phyloP scores from a whole-genome alignment of 345 rosid species.

The Euclidium syriacum region DNA sequence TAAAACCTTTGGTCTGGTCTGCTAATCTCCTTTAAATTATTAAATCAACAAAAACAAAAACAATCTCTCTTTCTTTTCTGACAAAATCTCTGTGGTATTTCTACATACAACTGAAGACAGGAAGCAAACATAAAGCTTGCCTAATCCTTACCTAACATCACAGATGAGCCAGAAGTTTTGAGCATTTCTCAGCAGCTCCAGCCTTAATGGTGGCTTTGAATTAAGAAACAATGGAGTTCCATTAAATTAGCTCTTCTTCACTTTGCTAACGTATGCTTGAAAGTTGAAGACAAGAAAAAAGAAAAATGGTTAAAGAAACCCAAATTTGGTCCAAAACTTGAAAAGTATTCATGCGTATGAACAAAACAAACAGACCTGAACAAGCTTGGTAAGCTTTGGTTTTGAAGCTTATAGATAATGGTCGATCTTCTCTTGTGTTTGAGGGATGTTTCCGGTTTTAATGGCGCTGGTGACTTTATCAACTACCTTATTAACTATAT shows the following conservation, averaged over 20 bases:
- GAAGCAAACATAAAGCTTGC: constrained; percentile 8
- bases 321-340: not conserved
- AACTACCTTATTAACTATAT: constrained; percentile 91
- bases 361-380: constrained; percentile 54
- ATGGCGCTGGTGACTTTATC: constrained; percentile 82
- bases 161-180: not conserved
- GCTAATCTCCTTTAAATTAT: constrained; percentile 14
- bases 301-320: not conserved
- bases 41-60: not conserved
- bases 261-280: constrained; percentile 31
- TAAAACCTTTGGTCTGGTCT: not conserved
- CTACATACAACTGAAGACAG: constrained; percentile 14
- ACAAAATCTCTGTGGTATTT: constrained; percentile 20
- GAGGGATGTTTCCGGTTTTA: constrained; percentile 72
- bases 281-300: not conserved
- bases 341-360: not conserved
- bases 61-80: not conserved
- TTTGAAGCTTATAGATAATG: constrained; percentile 77
- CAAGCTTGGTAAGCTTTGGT: constrained; percentile 88
- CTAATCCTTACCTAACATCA: not conserved
- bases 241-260: constrained; percentile 22
- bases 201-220: not conserved
- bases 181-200: constrained; percentile 21
- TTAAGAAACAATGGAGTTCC: not conserved
- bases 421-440: constrained; percentile 85